Percentiles rank a stretch among this genome's conserved stretches.
These are phyloP conservation scores for Ambrosiella xylebori DNA, from an alignment of 2,329 filamentous ascomycete genomes.

Conservation along the genomic window DNA sequence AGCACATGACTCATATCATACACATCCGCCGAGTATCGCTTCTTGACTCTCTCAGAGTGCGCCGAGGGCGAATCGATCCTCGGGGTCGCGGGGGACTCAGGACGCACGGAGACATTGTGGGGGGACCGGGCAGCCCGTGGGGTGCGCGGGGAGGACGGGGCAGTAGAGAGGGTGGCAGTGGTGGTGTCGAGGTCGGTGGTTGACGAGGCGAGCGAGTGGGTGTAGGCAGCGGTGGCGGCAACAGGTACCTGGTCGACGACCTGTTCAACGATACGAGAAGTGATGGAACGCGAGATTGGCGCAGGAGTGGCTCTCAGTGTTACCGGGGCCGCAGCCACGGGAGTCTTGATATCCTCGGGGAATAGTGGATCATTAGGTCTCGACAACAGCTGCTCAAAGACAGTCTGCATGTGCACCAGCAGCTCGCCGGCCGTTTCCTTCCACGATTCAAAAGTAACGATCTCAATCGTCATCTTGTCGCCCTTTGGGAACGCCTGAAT, in stretches of 20 bases:
- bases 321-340: not conserved
- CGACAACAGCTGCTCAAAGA: constrained; percentile 24
- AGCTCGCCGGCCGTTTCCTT: constrained; percentile 31
- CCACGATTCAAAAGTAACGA: constrained; percentile 43
- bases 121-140: constrained; percentile 1
- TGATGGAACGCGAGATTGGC: not conserved
- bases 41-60: not conserved
- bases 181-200: not conserved
- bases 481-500: constrained; percentile 41
- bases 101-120: not conserved
- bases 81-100: not conserved
- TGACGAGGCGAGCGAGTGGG: not conserved
- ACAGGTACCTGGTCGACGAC: not conserved
- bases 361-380: constrained; percentile 21
- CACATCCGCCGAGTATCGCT: not conserved
- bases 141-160: constrained; percentile 6
- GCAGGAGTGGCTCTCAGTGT: too few species aligned
- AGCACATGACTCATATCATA: constrained; percentile 2
- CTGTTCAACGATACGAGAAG: not conserved
- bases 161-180: not conserved
- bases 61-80: not conserved
- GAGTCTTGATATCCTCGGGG: constrained; percentile 2
- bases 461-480: constrained; percentile 34
- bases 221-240: not conserved
- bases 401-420: constrained; percentile 30